Percentiles rank a stretch among this genome's conserved stretches.
Evolutionary conservation across 2,329 filamentous ascomycete genomes (phyloP).

Genomic region (Aspergillus sp.): DNA sequence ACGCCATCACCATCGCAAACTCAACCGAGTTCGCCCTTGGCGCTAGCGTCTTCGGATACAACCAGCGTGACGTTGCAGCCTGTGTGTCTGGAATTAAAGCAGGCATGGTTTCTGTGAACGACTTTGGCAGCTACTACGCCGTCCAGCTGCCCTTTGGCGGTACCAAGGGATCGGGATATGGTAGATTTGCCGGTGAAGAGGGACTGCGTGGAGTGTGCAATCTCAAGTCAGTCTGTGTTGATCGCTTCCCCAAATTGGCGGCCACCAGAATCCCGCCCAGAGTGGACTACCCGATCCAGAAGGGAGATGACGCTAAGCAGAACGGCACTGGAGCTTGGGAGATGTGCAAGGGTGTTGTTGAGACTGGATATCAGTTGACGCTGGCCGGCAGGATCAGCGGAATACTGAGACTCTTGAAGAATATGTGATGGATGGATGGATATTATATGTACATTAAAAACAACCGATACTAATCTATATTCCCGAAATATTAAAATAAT

Average conservation of each 20-base stretch:
- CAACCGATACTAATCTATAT: neutral
- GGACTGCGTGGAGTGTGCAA: conserved; percentile 83
- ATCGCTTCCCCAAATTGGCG: conserved; percentile 55
- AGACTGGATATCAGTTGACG: conserved; percentile 43
- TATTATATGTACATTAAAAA: conserved; percentile 2
- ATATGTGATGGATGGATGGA: conserved; percentile 23
- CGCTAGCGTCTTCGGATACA: conserved; percentile 76
- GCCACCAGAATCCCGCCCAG: conserved; percentile 75
- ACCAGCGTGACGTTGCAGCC: conserved; percentile 56
- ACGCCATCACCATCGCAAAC: conserved; percentile 77
- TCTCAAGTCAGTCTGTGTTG: conserved; percentile 77
- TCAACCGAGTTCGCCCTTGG: conserved; percentile 81
- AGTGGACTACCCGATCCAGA: conserved; percentile 74
- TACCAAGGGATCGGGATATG: conserved; percentile 83
- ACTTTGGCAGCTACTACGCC: conserved; percentile 90
- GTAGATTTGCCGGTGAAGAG: conserved; percentile 86
- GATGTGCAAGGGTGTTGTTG: conserved; percentile 41
- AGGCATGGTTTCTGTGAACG: conserved; percentile 92
- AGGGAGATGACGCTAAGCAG: conserved; percentile 46
- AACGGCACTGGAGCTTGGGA: conserved; percentile 62
- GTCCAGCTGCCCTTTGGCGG: conserved; percentile 94
- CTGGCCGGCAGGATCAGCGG: conserved; percentile 37
- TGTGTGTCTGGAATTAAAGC: conserved; percentile 67
- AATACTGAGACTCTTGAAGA: conserved; percentile 31
- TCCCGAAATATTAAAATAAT: neutral